Base-by-base conservation (phyloP, 106 monocot genomes). In the Phalaenopsis equestris region DNA sequence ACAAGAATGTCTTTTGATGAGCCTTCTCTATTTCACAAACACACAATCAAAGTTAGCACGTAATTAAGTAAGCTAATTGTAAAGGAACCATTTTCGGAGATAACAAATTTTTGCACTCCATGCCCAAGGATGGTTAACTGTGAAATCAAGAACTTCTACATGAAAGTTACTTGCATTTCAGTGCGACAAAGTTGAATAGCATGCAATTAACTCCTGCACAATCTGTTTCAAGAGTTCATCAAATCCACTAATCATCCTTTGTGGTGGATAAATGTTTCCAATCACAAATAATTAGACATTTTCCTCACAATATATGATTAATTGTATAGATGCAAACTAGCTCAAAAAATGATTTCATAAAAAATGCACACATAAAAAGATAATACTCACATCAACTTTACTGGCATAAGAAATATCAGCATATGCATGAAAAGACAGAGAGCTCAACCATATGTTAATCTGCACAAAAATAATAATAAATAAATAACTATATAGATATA, bases 381-480 rank as follows among this genome's bases (percentile, higher is more conserved):
- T 52, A 52, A 52, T 78, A 88, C 98, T 93, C 84, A 95, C 98
- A 88, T 93, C 87, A 19, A 10, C 68, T 87, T 83, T 84, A 67
- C 84, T 79, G 42, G 89, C 83, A 82, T 81, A 95, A 64, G 84
- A 81, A 78, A 95, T 86, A 47, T 99, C 98, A 77, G 88, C 92
- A 86, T 87, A 93, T 70, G 89, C 98, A 79, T 86, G 85, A 83
- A 99, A 99, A 46, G 98, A 94, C 55, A 87, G 68, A n/a, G 23
- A 80, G 83, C 88, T 99, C 79, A 99, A 56, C 94, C 94, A 99
- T 23, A 94, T 67, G 46, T 86, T 84, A 49, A 99, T 92, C 98
- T 99, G 94, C 90, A 91, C 6, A 48, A 72, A 65, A 30, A 30
- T 30, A 30, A 30, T 30, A 30, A 30, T 30, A 30, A 30, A 30